phyloP scores from a whole-genome alignment of 2,329 filamentous ascomycete genomes.

The Chrysosporium keratinophilum region DNA sequence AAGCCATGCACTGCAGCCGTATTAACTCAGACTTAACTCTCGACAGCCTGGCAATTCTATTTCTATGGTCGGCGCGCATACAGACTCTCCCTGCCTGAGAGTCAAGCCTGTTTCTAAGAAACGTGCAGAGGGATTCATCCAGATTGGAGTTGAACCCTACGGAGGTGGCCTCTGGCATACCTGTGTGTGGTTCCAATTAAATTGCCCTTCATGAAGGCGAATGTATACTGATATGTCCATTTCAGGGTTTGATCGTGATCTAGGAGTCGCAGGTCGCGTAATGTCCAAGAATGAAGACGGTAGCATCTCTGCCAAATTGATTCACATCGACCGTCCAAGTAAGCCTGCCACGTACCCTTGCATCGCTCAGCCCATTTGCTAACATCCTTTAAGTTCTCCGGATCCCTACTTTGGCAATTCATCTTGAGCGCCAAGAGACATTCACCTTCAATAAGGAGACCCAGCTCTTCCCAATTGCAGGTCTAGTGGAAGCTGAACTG shows the following conservation, averaged over 20 bases:
- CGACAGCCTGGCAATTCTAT: slow-evolving; percentile 68
- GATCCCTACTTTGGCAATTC: slow-evolving; percentile 87
- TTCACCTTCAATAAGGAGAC: slow-evolving; percentile 97
- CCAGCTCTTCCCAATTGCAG: slow-evolving; percentile 86
- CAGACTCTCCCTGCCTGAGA: slow-evolving; percentile 82
- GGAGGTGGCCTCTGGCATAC: slow-evolving; percentile 96
- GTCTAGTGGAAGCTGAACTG: slow-evolving; percentile 75
- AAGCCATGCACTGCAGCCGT: slow-evolving; percentile 40
- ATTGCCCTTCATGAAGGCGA: neutral
- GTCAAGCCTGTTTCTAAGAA: slow-evolving; percentile 94
- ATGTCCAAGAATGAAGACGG: slow-evolving; percentile 67
- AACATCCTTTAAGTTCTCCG: slow-evolving; percentile 50
- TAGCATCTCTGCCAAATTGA: slow-evolving; percentile 67
- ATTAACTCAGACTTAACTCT: slow-evolving; percentile 39
- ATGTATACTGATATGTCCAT: slow-evolving; percentile 14
- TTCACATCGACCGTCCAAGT: slow-evolving; percentile 80
- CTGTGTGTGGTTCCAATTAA: slow-evolving; percentile 38
- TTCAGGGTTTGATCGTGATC: slow-evolving; percentile 78
- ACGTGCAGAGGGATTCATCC: slow-evolving; percentile 72
- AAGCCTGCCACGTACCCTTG: slow-evolving; percentile 16
- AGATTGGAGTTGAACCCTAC: slow-evolving; percentile 93
- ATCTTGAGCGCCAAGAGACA: slow-evolving; percentile 72
- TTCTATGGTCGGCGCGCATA: slow-evolving; percentile 88
- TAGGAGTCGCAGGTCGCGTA: slow-evolving; percentile 79
- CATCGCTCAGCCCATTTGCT: neutral